These are phyloP conservation scores for Thielaviopsis populi DNA, from an alignment of 2,329 filamentous ascomycete genomes.

Conservation along the genomic window DNA sequence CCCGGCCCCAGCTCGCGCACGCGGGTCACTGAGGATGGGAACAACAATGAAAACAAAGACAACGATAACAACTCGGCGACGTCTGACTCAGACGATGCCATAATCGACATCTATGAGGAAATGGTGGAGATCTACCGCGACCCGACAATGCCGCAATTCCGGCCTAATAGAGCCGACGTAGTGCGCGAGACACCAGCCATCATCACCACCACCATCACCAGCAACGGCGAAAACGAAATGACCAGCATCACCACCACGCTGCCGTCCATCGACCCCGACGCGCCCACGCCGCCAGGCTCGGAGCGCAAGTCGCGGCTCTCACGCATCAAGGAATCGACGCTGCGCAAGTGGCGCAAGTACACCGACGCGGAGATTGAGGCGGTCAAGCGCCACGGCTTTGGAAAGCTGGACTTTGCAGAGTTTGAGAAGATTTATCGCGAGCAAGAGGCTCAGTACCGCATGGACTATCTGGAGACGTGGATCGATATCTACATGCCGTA, in stretches of 20 bases:
- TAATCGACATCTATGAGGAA: background rate
- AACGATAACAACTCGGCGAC: background rate
- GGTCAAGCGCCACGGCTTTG: constrained; percentile 58
- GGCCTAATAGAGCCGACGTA: constrained; percentile 35
- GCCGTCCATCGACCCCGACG: background rate
- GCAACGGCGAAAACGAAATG: background rate
- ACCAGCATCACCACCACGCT: constrained; percentile 17
- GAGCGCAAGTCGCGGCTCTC: background rate
- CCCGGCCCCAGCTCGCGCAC: background rate
- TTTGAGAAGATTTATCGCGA: constrained; percentile 61
- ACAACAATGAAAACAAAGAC: background rate
- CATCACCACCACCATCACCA: constrained; percentile 2
- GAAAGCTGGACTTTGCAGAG: constrained; percentile 61
- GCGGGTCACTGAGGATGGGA: background rate
- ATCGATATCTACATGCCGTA: constrained; percentile 65
- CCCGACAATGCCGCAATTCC: constrained; percentile 53
- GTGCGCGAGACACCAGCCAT: constrained; percentile 6
- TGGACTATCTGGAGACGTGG: constrained; percentile 80
- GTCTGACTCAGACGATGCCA: background rate
- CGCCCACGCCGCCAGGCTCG: background rate
- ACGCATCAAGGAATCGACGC: constrained; percentile 19
- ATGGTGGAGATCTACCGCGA: constrained; percentile 29
- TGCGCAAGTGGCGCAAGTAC: constrained; percentile 39
- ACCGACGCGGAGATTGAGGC: constrained; percentile 55
- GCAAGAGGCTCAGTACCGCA: constrained; percentile 45